A percentile compares a stretch with the other conserved stretches of the same genome.
phyloP scores from a whole-genome alignment of 495 filamentous ascomycete species.

The Podospora didyma region DNA sequence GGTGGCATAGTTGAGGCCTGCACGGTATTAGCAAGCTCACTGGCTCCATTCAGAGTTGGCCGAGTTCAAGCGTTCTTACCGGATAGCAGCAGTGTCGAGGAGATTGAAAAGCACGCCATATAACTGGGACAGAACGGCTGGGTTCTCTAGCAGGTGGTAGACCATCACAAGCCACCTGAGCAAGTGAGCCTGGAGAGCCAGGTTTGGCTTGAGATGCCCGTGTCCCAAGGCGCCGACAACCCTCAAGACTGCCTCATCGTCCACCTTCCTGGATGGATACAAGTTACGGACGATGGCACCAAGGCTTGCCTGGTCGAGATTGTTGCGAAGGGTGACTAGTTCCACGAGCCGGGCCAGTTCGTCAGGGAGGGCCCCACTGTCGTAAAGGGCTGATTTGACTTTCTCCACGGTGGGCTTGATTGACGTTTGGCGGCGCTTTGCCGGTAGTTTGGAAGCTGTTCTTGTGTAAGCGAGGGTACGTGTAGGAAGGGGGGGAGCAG shows the following conservation, averaged over 20 bases:
- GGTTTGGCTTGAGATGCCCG: slow-evolving; percentile 70
- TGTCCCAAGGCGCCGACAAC: slow-evolving; percentile 73
- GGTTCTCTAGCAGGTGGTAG: slow-evolving; percentile 68
- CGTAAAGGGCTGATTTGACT: slow-evolving; percentile 52
- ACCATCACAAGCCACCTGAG: slow-evolving; percentile 79
- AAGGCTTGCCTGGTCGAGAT: slow-evolving; percentile 71
- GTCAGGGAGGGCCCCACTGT: slow-evolving; percentile 59
- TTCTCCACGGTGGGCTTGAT: slow-evolving; percentile 47
- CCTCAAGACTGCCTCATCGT: slow-evolving; percentile 57
- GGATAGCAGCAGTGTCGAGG: slow-evolving; percentile 73
- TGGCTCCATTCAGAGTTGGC: slow-evolving; percentile 18
- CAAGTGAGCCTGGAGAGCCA: slow-evolving; percentile 62
- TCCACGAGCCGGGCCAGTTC: slow-evolving; percentile 61
- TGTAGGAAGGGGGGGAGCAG: neutral
- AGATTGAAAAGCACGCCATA: slow-evolving; percentile 81
- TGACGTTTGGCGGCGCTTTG: slow-evolving; percentile 42
- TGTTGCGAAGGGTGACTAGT: slow-evolving; percentile 59
- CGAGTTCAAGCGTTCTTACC: slow-evolving; percentile 35
- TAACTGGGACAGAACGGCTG: slow-evolving; percentile 58
- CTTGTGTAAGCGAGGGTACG: no score
- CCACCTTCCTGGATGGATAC: slow-evolving; percentile 64
- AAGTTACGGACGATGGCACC: slow-evolving; percentile 66
- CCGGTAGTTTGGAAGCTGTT: slow-evolving; percentile 46
- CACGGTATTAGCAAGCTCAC: slow-evolving; percentile 17
- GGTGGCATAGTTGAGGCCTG: slow-evolving; percentile 66